These are phyloP conservation scores for Turritis glabra DNA, from an alignment of 345 rosid species.

Conservation along the genomic window DNA sequence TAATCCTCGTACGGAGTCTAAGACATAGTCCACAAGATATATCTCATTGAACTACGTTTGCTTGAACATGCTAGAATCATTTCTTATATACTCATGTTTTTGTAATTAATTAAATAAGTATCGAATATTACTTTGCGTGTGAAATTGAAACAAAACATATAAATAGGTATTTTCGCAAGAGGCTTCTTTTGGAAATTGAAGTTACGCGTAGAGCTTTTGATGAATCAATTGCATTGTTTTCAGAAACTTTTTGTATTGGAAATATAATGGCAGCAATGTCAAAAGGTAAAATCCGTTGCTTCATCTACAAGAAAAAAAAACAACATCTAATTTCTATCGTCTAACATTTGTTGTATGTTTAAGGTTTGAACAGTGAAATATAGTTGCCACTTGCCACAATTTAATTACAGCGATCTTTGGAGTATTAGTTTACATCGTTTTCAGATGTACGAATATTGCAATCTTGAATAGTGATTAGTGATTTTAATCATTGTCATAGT, in stretches of 20 bases:
- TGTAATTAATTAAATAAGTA: not conserved
- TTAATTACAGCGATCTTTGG: not conserved
- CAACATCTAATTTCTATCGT: not conserved
- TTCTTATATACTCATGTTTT: constrained; percentile 10
- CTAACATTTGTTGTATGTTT: constrained; percentile 2
- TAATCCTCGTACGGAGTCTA: constrained; percentile 18
- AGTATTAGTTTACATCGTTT: not conserved
- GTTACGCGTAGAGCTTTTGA: constrained; percentile 11
- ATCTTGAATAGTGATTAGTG: not conserved
- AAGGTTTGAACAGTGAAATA: constrained; percentile 24
- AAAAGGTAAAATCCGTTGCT: constrained; percentile 24
- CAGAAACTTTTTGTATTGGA: constrained; percentile 28
- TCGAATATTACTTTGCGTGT: constrained; percentile 31
- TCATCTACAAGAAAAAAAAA: constrained; percentile 13
- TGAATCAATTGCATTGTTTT: constrained; percentile 27
- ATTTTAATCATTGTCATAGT: constrained; percentile 1
- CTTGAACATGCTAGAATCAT: constrained; percentile 15
- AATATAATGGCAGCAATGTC: constrained; percentile 10
- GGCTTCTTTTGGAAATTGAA: constrained; percentile 24
- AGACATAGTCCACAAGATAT: not conserved
- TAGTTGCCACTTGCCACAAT: not conserved
- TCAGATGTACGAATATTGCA: not conserved
- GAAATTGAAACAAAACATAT: constrained; percentile 14
- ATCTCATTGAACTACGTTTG: constrained; percentile 10
- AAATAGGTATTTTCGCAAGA: constrained; percentile 10